Evolutionary conservation across 163 green algal genomes (phyloP), one percentile per base, ranked within the genome.

Genomic region (Scenedesmus sp.): DNA sequence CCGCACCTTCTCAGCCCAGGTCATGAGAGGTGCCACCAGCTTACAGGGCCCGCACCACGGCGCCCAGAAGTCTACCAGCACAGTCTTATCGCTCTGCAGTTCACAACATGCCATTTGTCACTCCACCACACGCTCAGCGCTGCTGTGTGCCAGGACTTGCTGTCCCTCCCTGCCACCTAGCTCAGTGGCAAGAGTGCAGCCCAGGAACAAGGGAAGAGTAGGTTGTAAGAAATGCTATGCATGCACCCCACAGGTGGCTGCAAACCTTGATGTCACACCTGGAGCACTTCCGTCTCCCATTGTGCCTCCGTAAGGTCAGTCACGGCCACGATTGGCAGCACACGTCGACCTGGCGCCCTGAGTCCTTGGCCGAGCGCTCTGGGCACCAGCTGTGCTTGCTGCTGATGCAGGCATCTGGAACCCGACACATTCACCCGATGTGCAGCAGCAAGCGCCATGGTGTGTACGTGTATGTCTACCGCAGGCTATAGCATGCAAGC

Each of bases 1-100:
- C 24, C 90, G 16, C 35, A 97, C 96, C 95, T 98, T 95, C 83
- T 98, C 95, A 0, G 95, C 92, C 94, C 94, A 96, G 16, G 95
- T 95, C 95, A 99, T 97, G 12, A 97, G 84, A 1, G 97, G 97
- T 12, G 94, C 94, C 43, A 99, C 96, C 16, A 99, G 94, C 93
- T 98, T 99, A 96, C 98, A 99, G 3, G 98, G 98, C 0, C 98
- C 98, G 90, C 98, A 99, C 98, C 98, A 99, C 4, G 87, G 94
- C 0, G 98, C 98, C 97, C 97, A 99, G 92, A 99, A 99, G 87
- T 99, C 97, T 0, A 99, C 96, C 37, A 99, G 90, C 26, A 99
- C 97, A 3, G 96, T 96, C 16, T 91, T 86, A 7, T 97, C 92
- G 9, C 93, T 88, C 95, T 98, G 94, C 73, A 78, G n/a, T 40